These are phyloP conservation scores for Vitellaria paradoxa DNA, from an alignment of 179 eudicot species.

Conservation along the genomic window DNA sequence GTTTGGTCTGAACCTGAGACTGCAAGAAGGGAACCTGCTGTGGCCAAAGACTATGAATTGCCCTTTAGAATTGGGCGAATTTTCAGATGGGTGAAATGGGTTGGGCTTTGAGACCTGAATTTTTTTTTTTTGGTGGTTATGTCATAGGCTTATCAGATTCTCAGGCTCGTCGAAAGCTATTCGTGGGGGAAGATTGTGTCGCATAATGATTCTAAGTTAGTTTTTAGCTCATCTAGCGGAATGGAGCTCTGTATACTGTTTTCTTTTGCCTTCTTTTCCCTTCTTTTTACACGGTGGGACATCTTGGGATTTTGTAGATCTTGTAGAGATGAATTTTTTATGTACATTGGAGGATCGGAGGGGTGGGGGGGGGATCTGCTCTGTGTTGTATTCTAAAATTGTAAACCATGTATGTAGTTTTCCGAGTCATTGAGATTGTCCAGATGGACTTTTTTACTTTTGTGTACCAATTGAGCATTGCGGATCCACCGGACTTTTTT, in stretches of 20 bases:
- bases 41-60: conserved; percentile 77
- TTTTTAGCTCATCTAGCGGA: conserved; percentile 13
- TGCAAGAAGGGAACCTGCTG: conserved; percentile 90
- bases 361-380: not conserved
- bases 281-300: conserved; percentile 18
- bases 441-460: not conserved
- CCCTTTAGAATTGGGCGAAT: conserved; percentile 81
- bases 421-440: conserved; percentile 8
- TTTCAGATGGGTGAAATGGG: conserved; percentile 98
- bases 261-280: not conserved
- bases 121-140: not conserved
- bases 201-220: conserved; percentile 14
- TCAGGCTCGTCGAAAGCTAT: conserved; percentile 11
- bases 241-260: conserved; percentile 15
- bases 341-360: conserved; percentile 21
- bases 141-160: not conserved
- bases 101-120: conserved; percentile 51
- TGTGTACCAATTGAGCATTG: not conserved
- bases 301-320: conserved; percentile 10
- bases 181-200: conserved; percentile 4
- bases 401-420: conserved; percentile 18
- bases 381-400: conserved; percentile 15
- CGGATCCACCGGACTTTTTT: not conserved
- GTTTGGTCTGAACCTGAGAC: conserved; percentile 94
- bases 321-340: conserved; percentile 18